Evolutionary conservation across 2,329 filamentous ascomycete species (phyloP).

Genomic region (Xylaria multiplex): DNA sequence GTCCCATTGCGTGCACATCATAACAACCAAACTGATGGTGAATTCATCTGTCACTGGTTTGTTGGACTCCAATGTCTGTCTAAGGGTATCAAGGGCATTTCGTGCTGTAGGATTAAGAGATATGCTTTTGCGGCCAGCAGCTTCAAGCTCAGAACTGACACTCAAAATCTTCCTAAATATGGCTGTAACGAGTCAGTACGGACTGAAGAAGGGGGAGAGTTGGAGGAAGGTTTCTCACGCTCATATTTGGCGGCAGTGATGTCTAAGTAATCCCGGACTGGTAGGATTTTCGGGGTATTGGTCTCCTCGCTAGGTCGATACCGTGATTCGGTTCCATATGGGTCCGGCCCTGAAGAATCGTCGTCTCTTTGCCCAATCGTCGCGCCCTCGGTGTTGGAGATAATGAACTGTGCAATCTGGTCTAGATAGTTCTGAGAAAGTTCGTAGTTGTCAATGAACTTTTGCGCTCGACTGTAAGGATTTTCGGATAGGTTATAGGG

Average conservation of each 20-base stretch:
- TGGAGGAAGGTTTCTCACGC: constrained; percentile 50
- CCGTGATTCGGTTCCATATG: constrained; percentile 79
- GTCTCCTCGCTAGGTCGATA: constrained; percentile 77
- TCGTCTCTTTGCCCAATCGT: constrained; percentile 74
- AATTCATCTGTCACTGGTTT: constrained; percentile 60
- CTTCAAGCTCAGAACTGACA: constrained; percentile 77
- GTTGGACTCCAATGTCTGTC: constrained; percentile 69
- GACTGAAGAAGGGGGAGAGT: background rate
- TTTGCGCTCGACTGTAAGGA: constrained; percentile 89
- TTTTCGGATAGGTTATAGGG: constrained; percentile 94
- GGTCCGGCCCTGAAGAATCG: constrained; percentile 67
- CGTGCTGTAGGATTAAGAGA: constrained; percentile 79
- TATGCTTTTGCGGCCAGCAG: constrained; percentile 75
- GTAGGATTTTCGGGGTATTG: constrained; percentile 67
- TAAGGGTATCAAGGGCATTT: constrained; percentile 68
- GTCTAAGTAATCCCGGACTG: constrained; percentile 80
- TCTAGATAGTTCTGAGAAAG: constrained; percentile 88
- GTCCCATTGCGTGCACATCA: constrained; percentile 82
- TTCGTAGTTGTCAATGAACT: constrained; percentile 90
- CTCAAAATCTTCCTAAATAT: constrained; percentile 81
- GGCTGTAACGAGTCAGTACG: constrained; percentile 50
- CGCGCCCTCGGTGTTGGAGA: constrained; percentile 86
- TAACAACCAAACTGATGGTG: constrained; percentile 73
- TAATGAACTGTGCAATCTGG: constrained; percentile 91
- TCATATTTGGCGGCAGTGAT: constrained; percentile 79